A percentile compares a stretch with the other conserved stretches of the same genome.
Evolutionary conservation across 116 monocot species (phyloP).

Genomic region (Iris pallida): DNA sequence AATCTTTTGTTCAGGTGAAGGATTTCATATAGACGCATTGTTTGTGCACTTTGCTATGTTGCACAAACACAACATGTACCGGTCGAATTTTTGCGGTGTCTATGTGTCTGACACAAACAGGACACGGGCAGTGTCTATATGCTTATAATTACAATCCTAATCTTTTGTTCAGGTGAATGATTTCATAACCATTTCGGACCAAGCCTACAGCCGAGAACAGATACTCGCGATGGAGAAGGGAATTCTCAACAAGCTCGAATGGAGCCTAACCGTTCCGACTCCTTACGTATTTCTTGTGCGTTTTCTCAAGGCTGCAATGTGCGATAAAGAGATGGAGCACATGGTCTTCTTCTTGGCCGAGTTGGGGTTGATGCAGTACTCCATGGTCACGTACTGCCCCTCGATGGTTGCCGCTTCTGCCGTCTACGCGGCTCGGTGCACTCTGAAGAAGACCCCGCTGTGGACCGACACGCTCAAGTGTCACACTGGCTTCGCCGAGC

Average conservation of each 20-base stretch:
- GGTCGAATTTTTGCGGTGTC: too few species aligned
- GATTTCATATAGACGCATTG: too few species aligned
- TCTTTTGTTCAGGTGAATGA: conserved; percentile 60
- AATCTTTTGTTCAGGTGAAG: too few species aligned
- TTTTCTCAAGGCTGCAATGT: conserved; percentile 63
- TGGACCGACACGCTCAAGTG: conserved; percentile 60
- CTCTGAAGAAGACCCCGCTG: conserved; percentile 44
- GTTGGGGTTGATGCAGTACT: conserved; percentile 56
- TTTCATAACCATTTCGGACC: conserved; percentile 59
- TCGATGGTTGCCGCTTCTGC: conserved; percentile 89
- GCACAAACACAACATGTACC: too few species aligned
- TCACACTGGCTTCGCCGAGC: conserved; percentile 54
- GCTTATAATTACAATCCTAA: too few species aligned
- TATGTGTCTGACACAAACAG: background rate
- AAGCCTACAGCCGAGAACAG: conserved; percentile 52
- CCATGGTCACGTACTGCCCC: conserved; percentile 39
- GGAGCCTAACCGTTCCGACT: conserved; percentile 85
- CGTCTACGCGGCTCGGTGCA: conserved; percentile 69
- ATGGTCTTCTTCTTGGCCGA: conserved; percentile 72
- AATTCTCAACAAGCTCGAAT: conserved; percentile 78
- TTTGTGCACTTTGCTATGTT: too few species aligned
- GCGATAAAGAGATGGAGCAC: conserved; percentile 63
- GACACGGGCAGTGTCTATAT: too few species aligned
- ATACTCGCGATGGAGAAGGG: conserved; percentile 65
- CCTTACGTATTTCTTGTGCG: conserved; percentile 76